Evolutionary conservation across 129 eudicot genomes (phyloP).

Genomic region (Centaurea solstitialis): DNA sequence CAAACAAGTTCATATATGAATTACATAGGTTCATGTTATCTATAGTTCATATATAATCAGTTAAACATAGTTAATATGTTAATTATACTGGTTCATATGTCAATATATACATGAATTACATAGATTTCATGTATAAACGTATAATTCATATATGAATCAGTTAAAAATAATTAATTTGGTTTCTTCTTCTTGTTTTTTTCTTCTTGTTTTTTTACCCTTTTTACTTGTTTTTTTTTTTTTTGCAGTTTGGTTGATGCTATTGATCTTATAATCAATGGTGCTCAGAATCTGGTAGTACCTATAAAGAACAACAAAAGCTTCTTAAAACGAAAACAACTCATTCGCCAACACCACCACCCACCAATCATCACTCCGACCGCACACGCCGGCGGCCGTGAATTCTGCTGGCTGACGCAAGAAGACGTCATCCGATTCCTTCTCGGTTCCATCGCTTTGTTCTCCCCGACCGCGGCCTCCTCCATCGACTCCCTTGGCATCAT

Average conservation of each 20-base stretch:
- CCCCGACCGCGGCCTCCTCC: constrained; percentile 52
- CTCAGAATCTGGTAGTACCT: constrained; percentile 84
- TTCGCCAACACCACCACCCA: constrained; percentile 22
- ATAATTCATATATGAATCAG: too few relatives aligned
- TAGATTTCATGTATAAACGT: too few relatives aligned
- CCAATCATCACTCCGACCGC: constrained; percentile 25
- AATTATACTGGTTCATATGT: too few relatives aligned
- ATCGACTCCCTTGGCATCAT: constrained; percentile 65
- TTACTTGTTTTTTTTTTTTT: background rate
- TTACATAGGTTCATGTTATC: too few relatives aligned
- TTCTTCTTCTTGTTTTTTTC: background rate
- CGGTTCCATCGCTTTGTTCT: constrained; percentile 72
- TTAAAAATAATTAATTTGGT: too few relatives aligned
- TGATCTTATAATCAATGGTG: constrained; percentile 70
- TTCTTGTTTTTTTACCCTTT: background rate
- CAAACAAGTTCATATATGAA: too few relatives aligned
- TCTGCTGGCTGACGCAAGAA: constrained; percentile 86
- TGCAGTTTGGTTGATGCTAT: constrained; percentile 89
- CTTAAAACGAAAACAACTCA: constrained; percentile 41
- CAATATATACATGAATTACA: too few relatives aligned
- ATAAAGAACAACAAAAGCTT: constrained; percentile 32
- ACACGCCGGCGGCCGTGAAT: constrained; percentile 60
- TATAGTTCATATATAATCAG: too few relatives aligned
- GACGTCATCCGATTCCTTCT: constrained; percentile 69
- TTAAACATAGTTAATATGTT: too few relatives aligned